Percentiles rank a stretch among this genome's conserved stretches.
Evolutionary conservation across 1,284 basidiomycete species (phyloP).

Genomic region (Tetrapyrgos nigripes): DNA sequence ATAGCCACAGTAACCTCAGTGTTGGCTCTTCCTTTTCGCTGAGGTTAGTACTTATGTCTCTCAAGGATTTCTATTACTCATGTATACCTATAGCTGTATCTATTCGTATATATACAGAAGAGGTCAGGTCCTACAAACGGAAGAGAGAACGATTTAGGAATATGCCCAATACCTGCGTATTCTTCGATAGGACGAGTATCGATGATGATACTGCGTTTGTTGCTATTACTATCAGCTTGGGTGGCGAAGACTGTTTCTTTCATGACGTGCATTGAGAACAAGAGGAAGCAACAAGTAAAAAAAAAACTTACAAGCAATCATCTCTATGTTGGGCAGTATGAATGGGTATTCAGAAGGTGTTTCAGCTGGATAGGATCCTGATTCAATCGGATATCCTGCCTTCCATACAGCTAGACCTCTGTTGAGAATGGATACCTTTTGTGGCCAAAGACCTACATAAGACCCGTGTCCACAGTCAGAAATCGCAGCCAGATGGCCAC

Average conservation of each 20-base stretch:
- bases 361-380: neutral
- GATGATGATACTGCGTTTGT: neutral
- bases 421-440: neutral
- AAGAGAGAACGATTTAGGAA: neutral
- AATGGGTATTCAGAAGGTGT: neutral
- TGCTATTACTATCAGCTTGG: neutral
- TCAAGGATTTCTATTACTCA: too few species aligned
- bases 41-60: too few species aligned
- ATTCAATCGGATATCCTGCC: neutral
- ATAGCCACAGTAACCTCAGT: too few species aligned
- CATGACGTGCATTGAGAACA: too few species aligned
- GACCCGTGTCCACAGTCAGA: neutral
- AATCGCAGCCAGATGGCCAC: too few species aligned
- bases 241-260: too few species aligned
- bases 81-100: too few species aligned
- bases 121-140: too few species aligned
- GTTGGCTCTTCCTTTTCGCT: too few species aligned
- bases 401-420: neutral
- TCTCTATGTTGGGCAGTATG: neutral
- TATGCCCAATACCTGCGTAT: neutral
- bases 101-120: too few species aligned
- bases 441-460: slow-evolving; percentile 1
- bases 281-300: neutral
- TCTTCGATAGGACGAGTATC: neutral
- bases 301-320: neutral